Conservation (phyloP, 805 yeast species). For the Candida manassasensis region DNA sequence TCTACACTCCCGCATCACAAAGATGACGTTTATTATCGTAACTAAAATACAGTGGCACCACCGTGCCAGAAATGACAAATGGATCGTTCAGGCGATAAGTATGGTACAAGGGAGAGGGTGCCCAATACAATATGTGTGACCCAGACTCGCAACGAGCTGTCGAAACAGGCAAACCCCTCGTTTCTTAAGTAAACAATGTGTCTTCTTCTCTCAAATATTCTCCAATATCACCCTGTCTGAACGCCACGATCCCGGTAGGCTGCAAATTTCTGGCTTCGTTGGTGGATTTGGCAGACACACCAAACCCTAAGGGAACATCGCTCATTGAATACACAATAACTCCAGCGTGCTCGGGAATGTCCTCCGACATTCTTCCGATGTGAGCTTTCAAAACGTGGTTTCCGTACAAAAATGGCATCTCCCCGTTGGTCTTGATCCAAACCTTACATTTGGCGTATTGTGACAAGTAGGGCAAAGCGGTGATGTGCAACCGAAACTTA, state of each 20-base stretch:
- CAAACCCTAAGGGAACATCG: constrained; percentile 92
- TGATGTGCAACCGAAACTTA: constrained; percentile 89
- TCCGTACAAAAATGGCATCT: constrained; percentile 96
- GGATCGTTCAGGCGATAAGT: too few species aligned
- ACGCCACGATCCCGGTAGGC: constrained; percentile 93
- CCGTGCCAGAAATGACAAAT: too few species aligned
- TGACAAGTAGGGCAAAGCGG: constrained; percentile 79
- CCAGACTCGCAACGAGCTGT: too few species aligned
- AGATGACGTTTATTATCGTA: constrained; percentile 1
- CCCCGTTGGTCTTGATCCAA: constrained; percentile 97
- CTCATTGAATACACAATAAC: constrained; percentile 86
- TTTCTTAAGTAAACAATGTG: constrained; percentile 70
- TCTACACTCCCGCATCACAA: too few species aligned
- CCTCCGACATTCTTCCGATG: constrained; percentile 94
- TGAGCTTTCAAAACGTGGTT: constrained; percentile 96
- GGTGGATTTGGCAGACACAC: constrained; percentile 89
- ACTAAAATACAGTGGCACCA: constrained; percentile 1
- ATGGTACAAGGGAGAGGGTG: not conserved
- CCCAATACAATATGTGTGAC: too few species aligned
- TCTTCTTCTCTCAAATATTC: constrained; percentile 98
- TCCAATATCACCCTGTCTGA: constrained; percentile 96
- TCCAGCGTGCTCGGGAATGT: constrained; percentile 97
- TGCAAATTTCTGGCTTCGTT: constrained; percentile 80
- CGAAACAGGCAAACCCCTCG: too few species aligned
- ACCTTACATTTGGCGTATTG: constrained; percentile 88